Conservation (phyloP, 768 basidiomycete species). For the Boletus sp. region DNA sequence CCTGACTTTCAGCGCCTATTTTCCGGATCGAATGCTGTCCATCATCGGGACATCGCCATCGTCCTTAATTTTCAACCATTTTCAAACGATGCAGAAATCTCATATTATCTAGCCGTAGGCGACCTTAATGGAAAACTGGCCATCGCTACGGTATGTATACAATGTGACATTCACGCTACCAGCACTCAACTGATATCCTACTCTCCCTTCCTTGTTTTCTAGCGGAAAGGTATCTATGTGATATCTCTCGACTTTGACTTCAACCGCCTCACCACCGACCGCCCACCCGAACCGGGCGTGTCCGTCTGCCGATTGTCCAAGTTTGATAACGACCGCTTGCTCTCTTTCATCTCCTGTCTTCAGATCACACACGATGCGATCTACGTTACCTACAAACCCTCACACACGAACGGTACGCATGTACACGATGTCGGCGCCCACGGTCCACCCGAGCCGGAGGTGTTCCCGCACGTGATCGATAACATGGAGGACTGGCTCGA, state of each 20-base stretch:
- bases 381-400: slow-evolving; percentile 40
- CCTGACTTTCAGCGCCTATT: slow-evolving; percentile 29
- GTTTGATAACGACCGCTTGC: slow-evolving; percentile 15
- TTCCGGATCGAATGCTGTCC: slow-evolving; percentile 29
- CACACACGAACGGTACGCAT: background rate
- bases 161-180: background rate
- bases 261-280: slow-evolving; percentile 23
- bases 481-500: slow-evolving; percentile 10
- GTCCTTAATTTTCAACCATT: slow-evolving; percentile 25
- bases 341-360: slow-evolving; percentile 45
- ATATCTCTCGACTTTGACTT: slow-evolving; percentile 26
- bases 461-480: slow-evolving; percentile 4
- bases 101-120: slow-evolving; percentile 51
- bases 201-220: background rate
- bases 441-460: background rate
- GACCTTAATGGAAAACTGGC: slow-evolving; percentile 38
- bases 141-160: slow-evolving; percentile 43
- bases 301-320: slow-evolving; percentile 19
- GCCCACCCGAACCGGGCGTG: slow-evolving; percentile 33
- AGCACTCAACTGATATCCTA: background rate
- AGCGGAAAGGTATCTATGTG: slow-evolving; percentile 26
- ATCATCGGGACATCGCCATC: slow-evolving; percentile 38
- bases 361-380: slow-evolving; percentile 55
- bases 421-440: background rate
- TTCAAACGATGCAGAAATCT: slow-evolving; percentile 19